Conservation (phyloP, 805 yeast species). For the Millerago galiae region DNA sequence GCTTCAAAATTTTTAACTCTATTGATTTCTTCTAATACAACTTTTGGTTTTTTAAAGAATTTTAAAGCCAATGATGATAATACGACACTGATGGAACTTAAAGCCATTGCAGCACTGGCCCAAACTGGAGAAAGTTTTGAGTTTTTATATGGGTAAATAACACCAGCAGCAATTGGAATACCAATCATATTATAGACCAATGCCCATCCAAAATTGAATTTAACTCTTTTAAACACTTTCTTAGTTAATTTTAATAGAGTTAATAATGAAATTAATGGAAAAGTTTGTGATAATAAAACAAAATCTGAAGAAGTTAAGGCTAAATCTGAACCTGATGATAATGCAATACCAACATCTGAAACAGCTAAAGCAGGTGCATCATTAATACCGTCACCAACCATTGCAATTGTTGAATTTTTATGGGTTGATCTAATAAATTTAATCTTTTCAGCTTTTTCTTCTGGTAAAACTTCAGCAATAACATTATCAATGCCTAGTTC, state of each 20-base stretch:
- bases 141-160: constrained; percentile 47
- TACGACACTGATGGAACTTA: constrained; percentile 51
- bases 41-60: constrained; percentile 35
- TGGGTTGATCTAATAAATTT: constrained; percentile 45
- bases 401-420: constrained; percentile 37
- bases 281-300: constrained; percentile 49
- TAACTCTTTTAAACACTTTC: constrained; percentile 45
- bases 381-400: constrained; percentile 83
- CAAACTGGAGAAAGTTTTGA: constrained; percentile 55
- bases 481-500: constrained; percentile 58
- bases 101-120: constrained; percentile 66
- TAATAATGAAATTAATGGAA: constrained; percentile 46
- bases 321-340: constrained; percentile 70
- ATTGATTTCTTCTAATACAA: constrained; percentile 11
- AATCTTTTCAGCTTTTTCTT: constrained; percentile 59
- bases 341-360: constrained; percentile 74
- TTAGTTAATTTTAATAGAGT: constrained; percentile 46
- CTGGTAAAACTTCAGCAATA: constrained; percentile 67
- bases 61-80: constrained; percentile 47
- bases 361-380: constrained; percentile 75
- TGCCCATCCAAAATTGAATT: constrained; percentile 56
- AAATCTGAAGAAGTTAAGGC: constrained; percentile 73
- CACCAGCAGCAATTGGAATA: constrained; percentile 63
- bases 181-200: constrained; percentile 51
- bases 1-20: constrained; percentile 9